Evolutionary conservation across 495 filamentous ascomycete genomes (phyloP), one percentile per base, ranked within the genome.

Genomic region (Immersiella caudata): DNA sequence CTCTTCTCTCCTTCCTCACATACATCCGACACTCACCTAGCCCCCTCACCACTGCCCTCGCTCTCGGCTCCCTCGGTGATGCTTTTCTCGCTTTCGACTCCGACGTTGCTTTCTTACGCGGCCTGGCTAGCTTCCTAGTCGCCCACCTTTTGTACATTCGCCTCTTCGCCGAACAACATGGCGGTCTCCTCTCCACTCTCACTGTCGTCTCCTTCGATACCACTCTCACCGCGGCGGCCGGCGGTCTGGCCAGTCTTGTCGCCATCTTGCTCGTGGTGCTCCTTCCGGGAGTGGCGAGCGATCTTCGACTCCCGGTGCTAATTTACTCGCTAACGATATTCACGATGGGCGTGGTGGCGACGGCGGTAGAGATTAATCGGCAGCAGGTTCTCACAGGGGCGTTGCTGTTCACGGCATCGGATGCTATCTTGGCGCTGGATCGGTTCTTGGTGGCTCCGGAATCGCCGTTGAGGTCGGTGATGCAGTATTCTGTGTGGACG

Each of bases 281-380:
- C 60, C 7, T 73, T 50, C 74, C 74, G 8, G 54, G 62, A 18
- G 62, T 75, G 1, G 62, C 40, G 9, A 72, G 74, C 0, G 76
- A 79, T n/a, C 80, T 86, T 8, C 81, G 84, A 0, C 68, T 79
- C 0, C 81, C 85, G 1, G 80, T 89, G 24, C 72, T 80, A 0
- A 71, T 87, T 6, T 88, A 86, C 50, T 79, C 83, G 12, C 71
- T 79, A 55, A 79, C 81, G 0, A 84, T 85, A 0, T 85, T 86
- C 50, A 68, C 79, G 25, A 75, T 76, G 74, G 62, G 22, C 0
- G 36, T 75, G 6, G 49, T 55, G 18, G 73, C 74, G 18, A 29
- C 75, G 29, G 72, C 69, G 14, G 12, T 70, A 29, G 27, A 20
- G 0, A 46, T 62, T 25, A 69, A 67, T 5, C 29, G 25, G n/a